phyloP scores from a whole-genome alignment of 768 basidiomycete species.

The Mycena venus region DNA sequence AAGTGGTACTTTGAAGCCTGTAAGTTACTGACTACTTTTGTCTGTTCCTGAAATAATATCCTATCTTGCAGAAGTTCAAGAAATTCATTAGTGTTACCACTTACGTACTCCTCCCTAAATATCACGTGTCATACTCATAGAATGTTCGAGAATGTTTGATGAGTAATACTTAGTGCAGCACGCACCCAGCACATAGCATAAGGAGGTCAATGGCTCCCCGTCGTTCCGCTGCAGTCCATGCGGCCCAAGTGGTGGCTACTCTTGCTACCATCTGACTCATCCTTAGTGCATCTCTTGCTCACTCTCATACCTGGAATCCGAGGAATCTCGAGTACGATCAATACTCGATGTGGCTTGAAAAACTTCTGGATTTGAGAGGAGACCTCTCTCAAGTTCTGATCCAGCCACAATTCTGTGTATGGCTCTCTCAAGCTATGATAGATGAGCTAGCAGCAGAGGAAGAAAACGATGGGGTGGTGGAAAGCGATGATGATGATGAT shows the following conservation, averaged over 20 bases:
- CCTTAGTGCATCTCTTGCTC: not conserved
- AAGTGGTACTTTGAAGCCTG: slow-evolving; percentile 2
- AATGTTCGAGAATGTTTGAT: not conserved
- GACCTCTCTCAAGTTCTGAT: slow-evolving; percentile 2
- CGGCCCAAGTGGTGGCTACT: not conserved
- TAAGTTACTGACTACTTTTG: not conserved
- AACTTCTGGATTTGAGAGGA: not conserved
- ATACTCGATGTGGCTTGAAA: not conserved
- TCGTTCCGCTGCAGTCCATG: not conserved
- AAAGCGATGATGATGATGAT: not conserved
- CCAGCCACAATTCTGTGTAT: not conserved
- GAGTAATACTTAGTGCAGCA: too few relatives aligned
- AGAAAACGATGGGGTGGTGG: not conserved
- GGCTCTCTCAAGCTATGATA: not conserved
- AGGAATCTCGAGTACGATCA: not conserved
- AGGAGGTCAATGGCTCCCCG: not conserved
- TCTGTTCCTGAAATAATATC: not conserved
- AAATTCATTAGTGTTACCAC: not conserved
- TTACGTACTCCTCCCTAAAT: not conserved
- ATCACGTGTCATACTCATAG: not conserved
- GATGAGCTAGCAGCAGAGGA: not conserved
- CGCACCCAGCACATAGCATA: too few relatives aligned
- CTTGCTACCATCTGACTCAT: not conserved
- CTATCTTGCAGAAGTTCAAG: not conserved
- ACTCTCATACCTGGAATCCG: not conserved